Evolutionary conservation across 495 filamentous ascomycete genomes (phyloP).

Genomic region (Pyronema omphalodes): DNA sequence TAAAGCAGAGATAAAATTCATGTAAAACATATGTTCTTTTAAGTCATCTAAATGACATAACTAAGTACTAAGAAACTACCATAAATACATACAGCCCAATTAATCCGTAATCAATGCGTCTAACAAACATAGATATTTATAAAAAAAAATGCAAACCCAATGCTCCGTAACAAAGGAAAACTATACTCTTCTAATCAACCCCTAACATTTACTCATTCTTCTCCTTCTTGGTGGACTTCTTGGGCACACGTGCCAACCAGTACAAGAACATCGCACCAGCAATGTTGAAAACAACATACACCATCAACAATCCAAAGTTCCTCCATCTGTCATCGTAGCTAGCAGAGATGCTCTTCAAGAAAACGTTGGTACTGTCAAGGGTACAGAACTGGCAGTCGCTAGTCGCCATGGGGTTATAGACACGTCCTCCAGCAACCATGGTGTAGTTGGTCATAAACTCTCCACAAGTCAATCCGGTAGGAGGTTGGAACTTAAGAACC

Average conservation of each 20-base stretch:
- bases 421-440: constrained; percentile 32
- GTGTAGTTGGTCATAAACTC: constrained; percentile 33
- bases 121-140: too few species aligned
- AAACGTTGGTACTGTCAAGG: constrained; percentile 37
- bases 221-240: constrained; percentile 37
- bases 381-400: constrained; percentile 42
- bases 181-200: too few species aligned
- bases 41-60: too few species aligned
- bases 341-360: constrained; percentile 30
- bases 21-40: too few species aligned
- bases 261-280: constrained; percentile 53
- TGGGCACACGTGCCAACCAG: constrained; percentile 62
- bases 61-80: too few species aligned
- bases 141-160: too few species aligned
- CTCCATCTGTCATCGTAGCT: constrained; percentile 49
- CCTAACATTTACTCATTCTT: not conserved
- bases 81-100: too few species aligned
- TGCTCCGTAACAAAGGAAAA: too few species aligned
- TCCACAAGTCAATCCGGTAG: constrained; percentile 32
- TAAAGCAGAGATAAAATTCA: too few species aligned
- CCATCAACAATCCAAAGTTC: constrained; percentile 34
- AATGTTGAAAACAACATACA: constrained; percentile 62
- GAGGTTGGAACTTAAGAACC: constrained; percentile 36
- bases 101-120: too few species aligned
- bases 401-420: constrained; percentile 28